phyloP scores from a whole-genome alignment of 106 monocot genomes.

The Apostasia shenzhenica region DNA sequence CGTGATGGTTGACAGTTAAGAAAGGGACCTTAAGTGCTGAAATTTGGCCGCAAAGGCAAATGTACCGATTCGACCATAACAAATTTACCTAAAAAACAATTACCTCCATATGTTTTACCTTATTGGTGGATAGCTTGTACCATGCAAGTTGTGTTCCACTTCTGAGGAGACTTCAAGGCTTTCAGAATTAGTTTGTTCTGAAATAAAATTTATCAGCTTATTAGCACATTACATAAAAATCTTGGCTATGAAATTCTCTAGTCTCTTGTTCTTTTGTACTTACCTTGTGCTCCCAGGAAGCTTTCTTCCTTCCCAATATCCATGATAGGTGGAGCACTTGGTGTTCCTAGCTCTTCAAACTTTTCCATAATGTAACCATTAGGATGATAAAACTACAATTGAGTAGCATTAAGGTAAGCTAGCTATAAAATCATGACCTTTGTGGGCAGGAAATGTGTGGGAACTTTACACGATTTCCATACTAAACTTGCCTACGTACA shows the following conservation, averaged over 20 bases:
- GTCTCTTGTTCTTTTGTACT: background rate
- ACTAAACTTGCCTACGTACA: no score
- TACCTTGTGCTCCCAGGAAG: conserved; percentile 24
- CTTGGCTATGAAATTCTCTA: background rate
- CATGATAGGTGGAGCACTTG: conserved; percentile 85
- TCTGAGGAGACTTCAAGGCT: conserved; percentile 19
- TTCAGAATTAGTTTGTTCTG: conserved; percentile 12
- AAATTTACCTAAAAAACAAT: background rate
- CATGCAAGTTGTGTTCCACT: conserved; percentile 8
- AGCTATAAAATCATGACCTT: background rate
- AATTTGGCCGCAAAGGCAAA: no score
- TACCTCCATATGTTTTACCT: conserved; percentile 21
- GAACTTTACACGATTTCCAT: no score
- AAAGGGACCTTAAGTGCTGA: no score
- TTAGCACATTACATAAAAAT: background rate
- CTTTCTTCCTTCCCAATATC: conserved; percentile 34
- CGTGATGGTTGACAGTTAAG: no score
- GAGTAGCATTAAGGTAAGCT: background rate
- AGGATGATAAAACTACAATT: conserved; percentile 24
- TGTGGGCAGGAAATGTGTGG: background rate
- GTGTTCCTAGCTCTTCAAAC: conserved; percentile 47
- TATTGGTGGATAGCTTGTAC: conserved; percentile 17
- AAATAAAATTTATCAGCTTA: background rate
- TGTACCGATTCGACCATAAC: no score
- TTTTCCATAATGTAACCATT: conserved; percentile 15